Conservation (phyloP, 495 filamentous ascomycete genomes). For the Daldinia grandis region DNA sequence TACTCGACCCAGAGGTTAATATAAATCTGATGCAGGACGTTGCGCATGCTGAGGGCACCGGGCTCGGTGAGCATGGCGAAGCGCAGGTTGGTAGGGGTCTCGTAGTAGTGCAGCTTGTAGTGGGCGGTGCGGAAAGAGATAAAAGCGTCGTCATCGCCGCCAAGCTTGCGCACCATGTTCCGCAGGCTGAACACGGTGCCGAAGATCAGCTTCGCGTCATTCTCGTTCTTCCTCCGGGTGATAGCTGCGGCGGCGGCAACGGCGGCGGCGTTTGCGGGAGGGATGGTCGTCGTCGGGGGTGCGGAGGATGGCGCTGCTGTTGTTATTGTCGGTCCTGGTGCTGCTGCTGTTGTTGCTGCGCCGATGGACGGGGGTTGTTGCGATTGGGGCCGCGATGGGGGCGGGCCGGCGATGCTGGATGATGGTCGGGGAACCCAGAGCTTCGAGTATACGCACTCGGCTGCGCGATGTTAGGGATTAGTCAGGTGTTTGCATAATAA, state of each 20-base stretch:
- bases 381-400: slow-evolving; percentile 23
- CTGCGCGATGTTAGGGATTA: slow-evolving; percentile 50
- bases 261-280: background rate
- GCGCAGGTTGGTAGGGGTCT: slow-evolving; percentile 93
- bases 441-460: slow-evolving; percentile 97
- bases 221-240: slow-evolving; percentile 39
- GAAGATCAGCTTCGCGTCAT: slow-evolving; percentile 97
- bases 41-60: slow-evolving; percentile 86
- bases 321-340: slow-evolving; percentile 15
- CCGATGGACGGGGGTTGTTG: slow-evolving; percentile 28
- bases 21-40: slow-evolving; percentile 96
- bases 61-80: slow-evolving; percentile 97
- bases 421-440: slow-evolving; percentile 63
- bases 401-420: slow-evolving; percentile 26
- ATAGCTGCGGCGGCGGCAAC: background rate
- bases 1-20: slow-evolving; percentile 98
- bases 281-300: background rate
- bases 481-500: background rate
- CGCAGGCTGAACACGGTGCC: slow-evolving; percentile 94
- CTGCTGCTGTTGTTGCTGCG: slow-evolving; percentile 17
- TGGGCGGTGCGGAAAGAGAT: slow-evolving; percentile 88
- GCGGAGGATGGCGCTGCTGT: slow-evolving; percentile 6
- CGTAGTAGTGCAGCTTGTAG: slow-evolving; percentile 99
- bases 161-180: slow-evolving; percentile 96
- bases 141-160: slow-evolving; percentile 91